Base-by-base conservation (phyloP, 352 stramenopile species). In the Phytophthora sansomeana region DNA sequence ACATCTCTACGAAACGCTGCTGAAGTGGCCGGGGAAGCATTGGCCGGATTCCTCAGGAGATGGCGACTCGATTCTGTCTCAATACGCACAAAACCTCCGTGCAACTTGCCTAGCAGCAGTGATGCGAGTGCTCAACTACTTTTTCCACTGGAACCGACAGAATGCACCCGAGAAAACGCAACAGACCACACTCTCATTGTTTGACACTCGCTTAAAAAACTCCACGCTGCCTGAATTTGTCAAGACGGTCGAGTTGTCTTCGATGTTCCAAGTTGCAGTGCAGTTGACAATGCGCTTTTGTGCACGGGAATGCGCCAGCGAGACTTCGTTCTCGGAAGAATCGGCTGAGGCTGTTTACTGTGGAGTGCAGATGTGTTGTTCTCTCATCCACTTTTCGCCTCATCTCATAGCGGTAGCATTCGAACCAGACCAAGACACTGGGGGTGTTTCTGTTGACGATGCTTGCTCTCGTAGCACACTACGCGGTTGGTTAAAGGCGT, bases 61-160 rank as follows among this genome's bases (percentile, higher is more conserved):
- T 16, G 13, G 24, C 52, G 41, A 51, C 4, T 68, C 56, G 2
- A 30, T 62, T 24, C 41, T 42, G 8, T 63, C 50, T 21, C 28
- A 77, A 21, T 89, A 87, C 35, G 41, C 47, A 3, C 58, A 60
- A 17, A 87, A 84, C 14, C 57, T 90, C 26, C 46, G 44, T 4
- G 64, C 69, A 3, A 89, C 80, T 4, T 92, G 82, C 36, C 48
- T 92, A 7, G 84, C 77, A 4, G 75, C 76, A 0, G 59, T 91
- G n/a, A 63, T 85, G 44, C 74, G 75, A 21, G 74, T 75, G 3
- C 66, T 85, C 9, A 52, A 68, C 33, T 85, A 85, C 41, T 81
- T 87, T 39, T 65, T 87, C n/a, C 59, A 63, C 47, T 55, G 77
- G 62, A 48, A 49, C 19, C 38, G 53, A 49, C n/a, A 43, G 5